These are phyloP conservation scores for Phytophthora chlamydospora DNA, from an alignment of 352 stramenopile genomes.

Conservation along the genomic window DNA sequence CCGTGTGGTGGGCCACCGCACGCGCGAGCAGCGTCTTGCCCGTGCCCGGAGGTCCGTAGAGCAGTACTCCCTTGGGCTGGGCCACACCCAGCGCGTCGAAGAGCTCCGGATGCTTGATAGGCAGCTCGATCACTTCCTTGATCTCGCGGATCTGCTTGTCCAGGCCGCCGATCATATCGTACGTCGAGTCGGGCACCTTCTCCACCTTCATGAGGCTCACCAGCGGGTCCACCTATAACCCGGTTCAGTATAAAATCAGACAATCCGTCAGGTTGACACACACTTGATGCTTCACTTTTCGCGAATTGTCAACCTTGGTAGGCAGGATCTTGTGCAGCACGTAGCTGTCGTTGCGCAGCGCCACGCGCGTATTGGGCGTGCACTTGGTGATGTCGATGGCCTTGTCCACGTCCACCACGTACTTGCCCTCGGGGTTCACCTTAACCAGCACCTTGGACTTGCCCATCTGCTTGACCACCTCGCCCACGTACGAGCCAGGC, in stretches of 20 bases:
- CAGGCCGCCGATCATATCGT: constrained; percentile 99
- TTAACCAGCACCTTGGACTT: constrained; percentile 99
- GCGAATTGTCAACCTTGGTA: constrained; percentile 87
- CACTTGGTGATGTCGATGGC: constrained; percentile 96
- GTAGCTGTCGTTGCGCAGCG: constrained; percentile 99
- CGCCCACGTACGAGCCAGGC: constrained; percentile 97
- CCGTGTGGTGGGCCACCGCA: constrained; percentile 99
- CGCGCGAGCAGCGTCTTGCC: constrained; percentile 98
- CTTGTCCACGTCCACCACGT: constrained; percentile 99
- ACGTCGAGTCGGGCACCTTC: constrained; percentile 99
- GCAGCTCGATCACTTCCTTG: constrained; percentile 99
- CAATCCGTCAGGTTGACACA: constrained; percentile 1
- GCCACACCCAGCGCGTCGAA: constrained; percentile 99
- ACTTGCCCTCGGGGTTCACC: constrained; percentile 99
- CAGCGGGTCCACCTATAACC: constrained; percentile 78
- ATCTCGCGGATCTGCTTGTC: constrained; percentile 99
- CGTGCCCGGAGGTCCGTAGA: constrained; percentile 98
- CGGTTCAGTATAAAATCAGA: constrained; percentile 17
- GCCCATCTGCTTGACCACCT: constrained; percentile 99
- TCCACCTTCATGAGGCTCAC: constrained; percentile 98
- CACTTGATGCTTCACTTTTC: constrained; percentile 19
- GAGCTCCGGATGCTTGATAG: constrained; percentile 99
- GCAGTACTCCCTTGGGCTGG: constrained; percentile 95
- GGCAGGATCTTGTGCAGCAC: constrained; percentile 99
- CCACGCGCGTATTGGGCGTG: constrained; percentile 98